A percentile compares a stretch with the other conserved stretches of the same genome.
Conservation (phyloP, 2,329 filamentous ascomycete genomes). For the Dactylellina haptotyla region DNA sequence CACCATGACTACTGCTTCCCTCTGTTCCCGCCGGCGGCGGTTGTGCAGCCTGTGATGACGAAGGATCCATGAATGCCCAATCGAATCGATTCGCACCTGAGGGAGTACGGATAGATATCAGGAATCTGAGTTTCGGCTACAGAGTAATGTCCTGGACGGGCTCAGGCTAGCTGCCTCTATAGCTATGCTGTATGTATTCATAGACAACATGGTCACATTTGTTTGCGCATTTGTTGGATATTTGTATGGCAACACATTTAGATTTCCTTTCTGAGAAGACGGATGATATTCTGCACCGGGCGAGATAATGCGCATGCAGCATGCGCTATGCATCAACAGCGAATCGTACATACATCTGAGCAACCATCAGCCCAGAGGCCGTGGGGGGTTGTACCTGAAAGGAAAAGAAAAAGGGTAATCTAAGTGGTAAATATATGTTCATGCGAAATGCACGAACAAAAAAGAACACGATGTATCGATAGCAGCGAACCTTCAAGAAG, state of each 20-base stretch:
- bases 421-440: background rate
- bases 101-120: too few relatives aligned
- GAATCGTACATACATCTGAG: background rate
- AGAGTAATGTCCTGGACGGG: background rate
- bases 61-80: slow-evolving; percentile 19
- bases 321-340: slow-evolving; percentile 2
- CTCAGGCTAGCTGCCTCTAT: too few relatives aligned
- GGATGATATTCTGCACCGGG: background rate
- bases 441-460: background rate
- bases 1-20: background rate
- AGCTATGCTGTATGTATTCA: too few relatives aligned
- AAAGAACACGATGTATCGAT: background rate
- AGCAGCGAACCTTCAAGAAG: slow-evolving; percentile 6
- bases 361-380: background rate
- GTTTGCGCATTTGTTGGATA: slow-evolving; percentile 21
- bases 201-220: too few relatives aligned
- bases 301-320: background rate
- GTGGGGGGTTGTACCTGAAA: too few relatives aligned
- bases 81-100: too few relatives aligned
- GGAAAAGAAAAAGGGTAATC: background rate
- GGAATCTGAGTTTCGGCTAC: too few relatives aligned
- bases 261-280: background rate
- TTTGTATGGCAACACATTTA: slow-evolving; percentile 20
- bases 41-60: background rate
- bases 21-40: slow-evolving; percentile 1